These are phyloP conservation scores for Fomitopsis betulina DNA, from an alignment of 1,284 basidiomycete species.

Conservation along the genomic window DNA sequence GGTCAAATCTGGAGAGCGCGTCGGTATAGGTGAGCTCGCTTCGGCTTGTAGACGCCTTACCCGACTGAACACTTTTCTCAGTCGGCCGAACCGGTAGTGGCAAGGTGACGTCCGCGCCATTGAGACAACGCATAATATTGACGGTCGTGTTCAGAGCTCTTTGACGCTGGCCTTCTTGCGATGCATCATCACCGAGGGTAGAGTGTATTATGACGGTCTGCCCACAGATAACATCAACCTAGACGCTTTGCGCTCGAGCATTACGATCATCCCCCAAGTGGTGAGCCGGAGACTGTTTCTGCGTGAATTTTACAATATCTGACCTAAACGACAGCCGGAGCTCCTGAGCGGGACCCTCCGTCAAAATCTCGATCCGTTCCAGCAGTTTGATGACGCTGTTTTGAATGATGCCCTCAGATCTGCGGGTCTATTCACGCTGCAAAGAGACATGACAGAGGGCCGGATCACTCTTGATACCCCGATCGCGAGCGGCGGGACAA, in stretches of 20 bases:
- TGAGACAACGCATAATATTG: conserved; percentile 14
- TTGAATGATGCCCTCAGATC: conserved; percentile 51
- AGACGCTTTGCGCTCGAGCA: background rate
- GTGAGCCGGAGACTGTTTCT: conserved; percentile 48
- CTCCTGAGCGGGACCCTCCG: conserved; percentile 58
- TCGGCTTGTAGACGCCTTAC: background rate
- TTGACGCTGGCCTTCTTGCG: conserved; percentile 39
- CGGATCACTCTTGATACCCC: conserved; percentile 47
- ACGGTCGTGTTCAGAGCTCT: conserved; percentile 29
- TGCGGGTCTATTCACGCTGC: conserved; percentile 50
- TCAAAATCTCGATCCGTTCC: conserved; percentile 70
- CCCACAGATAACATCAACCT: conserved; percentile 14
- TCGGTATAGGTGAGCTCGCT: conserved; percentile 38
- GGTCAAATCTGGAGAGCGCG: conserved; percentile 46
- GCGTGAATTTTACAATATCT: too few relatives aligned
- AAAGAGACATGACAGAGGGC: conserved; percentile 47
- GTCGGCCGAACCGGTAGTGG: conserved; percentile 75
- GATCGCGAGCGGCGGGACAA: conserved; percentile 57
- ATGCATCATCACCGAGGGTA: conserved; percentile 45
- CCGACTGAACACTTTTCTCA: background rate
- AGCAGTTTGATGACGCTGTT: conserved; percentile 62
- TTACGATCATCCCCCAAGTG: conserved; percentile 10
- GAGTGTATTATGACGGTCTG: conserved; percentile 33
- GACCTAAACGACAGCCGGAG: conserved; percentile 44
- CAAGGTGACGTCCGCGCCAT: conserved; percentile 38